Evolutionary conservation across 2,329 filamentous ascomycete species (phyloP).

Genomic region (Colletotrichum graminicola): DNA sequence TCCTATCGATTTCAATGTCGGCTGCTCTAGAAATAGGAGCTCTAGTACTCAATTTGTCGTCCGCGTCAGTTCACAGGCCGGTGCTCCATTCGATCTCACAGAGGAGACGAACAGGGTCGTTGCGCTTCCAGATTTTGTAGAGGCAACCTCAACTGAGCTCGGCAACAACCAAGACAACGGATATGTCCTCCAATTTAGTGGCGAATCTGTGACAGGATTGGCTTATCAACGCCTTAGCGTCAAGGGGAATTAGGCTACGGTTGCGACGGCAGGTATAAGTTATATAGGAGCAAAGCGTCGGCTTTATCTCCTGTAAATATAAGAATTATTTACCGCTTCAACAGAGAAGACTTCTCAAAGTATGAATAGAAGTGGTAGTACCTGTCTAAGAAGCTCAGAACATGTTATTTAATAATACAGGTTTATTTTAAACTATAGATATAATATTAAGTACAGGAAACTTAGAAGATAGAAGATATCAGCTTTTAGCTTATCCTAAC

Average conservation of each 20-base stretch:
- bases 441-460: too few relatives aligned
- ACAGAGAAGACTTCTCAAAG: background rate
- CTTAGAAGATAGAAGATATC: too few relatives aligned
- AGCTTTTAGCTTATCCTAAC: too few relatives aligned
- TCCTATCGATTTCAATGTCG: conserved; percentile 45
- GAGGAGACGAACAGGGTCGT: conserved; percentile 47
- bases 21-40: conserved; percentile 26
- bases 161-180: conserved; percentile 24
- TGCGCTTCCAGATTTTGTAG: conserved; percentile 39
- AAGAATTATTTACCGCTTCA: background rate
- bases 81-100: conserved; percentile 45
- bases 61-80: conserved; percentile 43
- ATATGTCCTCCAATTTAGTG: conserved; percentile 40
- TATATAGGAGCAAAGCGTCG: background rate
- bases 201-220: conserved; percentile 30
- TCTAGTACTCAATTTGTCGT: conserved; percentile 36
- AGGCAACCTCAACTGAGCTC: conserved; percentile 31
- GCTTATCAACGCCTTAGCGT: conserved; percentile 44
- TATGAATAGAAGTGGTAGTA: background rate
- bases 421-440: too few relatives aligned
- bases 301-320: background rate
- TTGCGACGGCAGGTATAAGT: conserved; percentile 12
- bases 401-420: accelerated
- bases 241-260: conserved; percentile 36
- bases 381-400: background rate